A percentile compares a stretch with the other conserved stretches of the same genome.
Evolutionary conservation across 352 stramenopile genomes (phyloP).

Genomic region (Hyaloperonospora arabidopsidis): DNA sequence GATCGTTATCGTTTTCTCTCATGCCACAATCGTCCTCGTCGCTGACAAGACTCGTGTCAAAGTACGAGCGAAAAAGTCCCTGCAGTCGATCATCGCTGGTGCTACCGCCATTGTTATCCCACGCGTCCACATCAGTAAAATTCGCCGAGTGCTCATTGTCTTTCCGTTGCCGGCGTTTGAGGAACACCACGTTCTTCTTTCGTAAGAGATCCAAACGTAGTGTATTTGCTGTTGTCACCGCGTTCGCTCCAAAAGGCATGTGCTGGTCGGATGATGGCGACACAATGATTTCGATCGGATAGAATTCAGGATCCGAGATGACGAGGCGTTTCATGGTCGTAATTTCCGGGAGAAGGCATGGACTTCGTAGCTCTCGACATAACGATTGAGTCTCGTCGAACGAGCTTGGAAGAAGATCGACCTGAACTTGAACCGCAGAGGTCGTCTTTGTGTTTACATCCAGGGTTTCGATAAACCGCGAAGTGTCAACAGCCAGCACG

Average conservation of each 20-base stretch:
- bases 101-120: not conserved
- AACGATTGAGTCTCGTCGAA: constrained; percentile 9
- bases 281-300: constrained; percentile 60
- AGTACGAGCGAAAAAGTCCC: constrained; percentile 30
- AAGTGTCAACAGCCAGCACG: constrained; percentile 73
- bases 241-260: constrained; percentile 2
- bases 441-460: constrained; percentile 49
- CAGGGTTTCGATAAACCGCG: constrained; percentile 64
- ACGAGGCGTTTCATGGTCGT: constrained; percentile 45
- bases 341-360: constrained; percentile 66
- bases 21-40: constrained; percentile 19
- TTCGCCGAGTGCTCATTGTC: constrained; percentile 9
- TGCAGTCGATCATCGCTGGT: constrained; percentile 28
- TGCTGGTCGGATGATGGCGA: constrained; percentile 3
- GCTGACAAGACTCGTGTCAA: constrained; percentile 8
- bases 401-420: constrained; percentile 30
- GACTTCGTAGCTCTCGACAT: constrained; percentile 38
- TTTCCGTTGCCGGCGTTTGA: constrained; percentile 41
- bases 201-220: constrained; percentile 49
- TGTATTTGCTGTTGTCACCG: constrained; percentile 40
- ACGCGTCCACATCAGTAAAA: constrained; percentile 9
- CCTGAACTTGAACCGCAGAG: constrained; percentile 38
- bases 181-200: constrained; percentile 48
- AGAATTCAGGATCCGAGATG: constrained; percentile 44
- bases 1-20: constrained; percentile 10